Conservation (phyloP, 495 filamentous ascomycete genomes). For the Parathielavia appendiculata region DNA sequence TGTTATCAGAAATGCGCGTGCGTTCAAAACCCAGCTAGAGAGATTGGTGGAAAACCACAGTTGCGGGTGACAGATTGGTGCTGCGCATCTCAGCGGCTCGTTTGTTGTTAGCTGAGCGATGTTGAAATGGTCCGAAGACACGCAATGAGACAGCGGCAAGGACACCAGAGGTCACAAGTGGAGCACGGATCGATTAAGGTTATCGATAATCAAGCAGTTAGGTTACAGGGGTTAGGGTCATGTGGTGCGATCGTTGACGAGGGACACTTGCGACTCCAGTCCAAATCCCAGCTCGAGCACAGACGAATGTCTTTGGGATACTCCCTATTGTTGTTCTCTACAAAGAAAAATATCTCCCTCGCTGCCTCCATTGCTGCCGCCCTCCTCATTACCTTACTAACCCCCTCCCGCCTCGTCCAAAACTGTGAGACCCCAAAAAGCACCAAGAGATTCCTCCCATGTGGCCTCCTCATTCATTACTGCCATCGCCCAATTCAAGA, state of each 20-base stretch:
- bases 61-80: not conserved
- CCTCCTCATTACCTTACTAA: not conserved
- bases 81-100: conserved; percentile 11
- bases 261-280: no score
- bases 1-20: conserved; percentile 15
- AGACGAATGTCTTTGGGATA: not conserved
- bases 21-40: conserved; percentile 1
- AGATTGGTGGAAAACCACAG: not conserved
- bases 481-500: not conserved
- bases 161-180: conserved; percentile 4
- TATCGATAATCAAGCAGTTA: conserved; percentile 17
- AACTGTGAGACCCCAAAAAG: no score
- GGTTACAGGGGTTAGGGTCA: not conserved
- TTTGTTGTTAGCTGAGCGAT: not conserved
- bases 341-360: not conserved
- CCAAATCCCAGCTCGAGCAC: no score
- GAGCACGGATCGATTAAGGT: conserved; percentile 17
- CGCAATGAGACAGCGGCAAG: not conserved
- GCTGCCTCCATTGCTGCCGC: no score
- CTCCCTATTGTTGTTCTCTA: not conserved
- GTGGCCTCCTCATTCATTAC: not conserved
- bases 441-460: not conserved
- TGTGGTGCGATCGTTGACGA: no score
- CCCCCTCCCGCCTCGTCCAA: not conserved
- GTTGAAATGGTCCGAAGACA: not conserved